phyloP scores from a whole-genome alignment of 1,284 basidiomycete genomes.

The Coniferiporia sulphurascens region DNA sequence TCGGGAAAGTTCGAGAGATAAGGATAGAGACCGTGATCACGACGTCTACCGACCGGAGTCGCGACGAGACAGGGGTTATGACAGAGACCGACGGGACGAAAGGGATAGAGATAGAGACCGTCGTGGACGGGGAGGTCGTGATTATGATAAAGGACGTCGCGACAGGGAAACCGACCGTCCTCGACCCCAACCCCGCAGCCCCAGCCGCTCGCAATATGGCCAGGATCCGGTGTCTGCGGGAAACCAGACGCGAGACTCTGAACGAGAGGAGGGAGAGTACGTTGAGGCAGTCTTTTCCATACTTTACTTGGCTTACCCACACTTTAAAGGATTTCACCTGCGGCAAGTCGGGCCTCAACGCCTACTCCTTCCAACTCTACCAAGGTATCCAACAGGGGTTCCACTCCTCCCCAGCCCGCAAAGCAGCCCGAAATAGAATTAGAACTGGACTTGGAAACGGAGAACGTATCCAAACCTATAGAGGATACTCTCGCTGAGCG shows the following conservation, averaged over 20 bases:
- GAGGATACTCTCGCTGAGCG: slow-evolving; percentile 75
- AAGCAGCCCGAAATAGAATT: slow-evolving; percentile 29
- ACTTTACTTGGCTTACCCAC: slow-evolving; percentile 3
- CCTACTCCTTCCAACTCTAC: slow-evolving; percentile 22
- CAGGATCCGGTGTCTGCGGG: slow-evolving; percentile 25
- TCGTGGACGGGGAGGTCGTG: slow-evolving; percentile 10
- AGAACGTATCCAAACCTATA: slow-evolving; percentile 53
- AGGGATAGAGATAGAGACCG: slow-evolving; percentile 6
- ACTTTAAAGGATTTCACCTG: slow-evolving; percentile 56
- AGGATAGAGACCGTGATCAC: slow-evolving; percentile 15
- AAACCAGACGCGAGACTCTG: slow-evolving; percentile 38
- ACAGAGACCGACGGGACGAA: slow-evolving; percentile 17
- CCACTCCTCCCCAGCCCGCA: slow-evolving; percentile 26
- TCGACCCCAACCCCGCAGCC: slow-evolving; percentile 1
- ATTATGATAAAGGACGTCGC: slow-evolving; percentile 22
- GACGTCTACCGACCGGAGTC: slow-evolving; percentile 5
- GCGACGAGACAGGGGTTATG: not conserved
- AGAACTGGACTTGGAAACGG: slow-evolving; percentile 57
- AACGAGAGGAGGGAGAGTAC: slow-evolving; percentile 78
- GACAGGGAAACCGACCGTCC: slow-evolving; percentile 29
- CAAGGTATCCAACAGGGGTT: slow-evolving; percentile 18
- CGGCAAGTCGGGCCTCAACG: slow-evolving; percentile 33
- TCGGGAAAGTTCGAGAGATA: slow-evolving; percentile 21
- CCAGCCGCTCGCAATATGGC: slow-evolving; percentile 13
- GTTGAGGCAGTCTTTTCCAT: slow-evolving; percentile 30